These are phyloP conservation scores for Psilocybe mexicana DNA, from an alignment of 1,284 basidiomycete species.

Conservation along the genomic window DNA sequence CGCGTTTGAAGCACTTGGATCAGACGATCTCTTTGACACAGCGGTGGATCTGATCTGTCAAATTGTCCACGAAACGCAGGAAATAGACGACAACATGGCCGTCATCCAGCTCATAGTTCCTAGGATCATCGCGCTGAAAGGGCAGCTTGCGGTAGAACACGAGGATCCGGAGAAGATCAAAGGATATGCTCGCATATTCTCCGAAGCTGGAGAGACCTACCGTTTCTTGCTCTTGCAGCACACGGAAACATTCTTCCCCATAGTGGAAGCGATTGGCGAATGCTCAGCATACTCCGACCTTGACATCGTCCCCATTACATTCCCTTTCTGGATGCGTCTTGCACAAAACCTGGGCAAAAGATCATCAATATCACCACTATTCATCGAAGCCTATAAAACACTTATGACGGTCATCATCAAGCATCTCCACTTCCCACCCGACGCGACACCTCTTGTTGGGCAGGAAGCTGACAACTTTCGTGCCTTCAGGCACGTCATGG, in stretches of 20 bases:
- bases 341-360: conserved; percentile 81
- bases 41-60: conserved; percentile 94
- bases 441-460: conserved; percentile 62
- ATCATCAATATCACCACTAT: conserved; percentile 65
- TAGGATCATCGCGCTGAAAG: conserved; percentile 72
- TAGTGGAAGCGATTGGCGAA: conserved; percentile 93
- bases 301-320: conserved; percentile 97
- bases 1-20: conserved; percentile 82
- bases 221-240: conserved; percentile 88
- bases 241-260: conserved; percentile 87
- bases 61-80: conserved; percentile 97
- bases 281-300: conserved; percentile 94
- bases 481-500: conserved; percentile 96
- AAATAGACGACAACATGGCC: conserved; percentile 91
- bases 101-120: conserved; percentile 89
- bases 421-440: conserved; percentile 91
- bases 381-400: conserved; percentile 80
- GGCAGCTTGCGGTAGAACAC: conserved; percentile 55
- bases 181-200: conserved; percentile 90
- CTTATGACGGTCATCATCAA: conserved; percentile 88
- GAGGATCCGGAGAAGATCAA: conserved; percentile 90
- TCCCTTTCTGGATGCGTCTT: conserved; percentile 97
- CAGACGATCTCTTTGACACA: conserved; percentile 88
- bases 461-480: conserved; percentile 96
- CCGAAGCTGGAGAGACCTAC: conserved; percentile 97